phyloP scores from a whole-genome alignment of 139 green algal species.

The Mychonastes homosphaera region DNA sequence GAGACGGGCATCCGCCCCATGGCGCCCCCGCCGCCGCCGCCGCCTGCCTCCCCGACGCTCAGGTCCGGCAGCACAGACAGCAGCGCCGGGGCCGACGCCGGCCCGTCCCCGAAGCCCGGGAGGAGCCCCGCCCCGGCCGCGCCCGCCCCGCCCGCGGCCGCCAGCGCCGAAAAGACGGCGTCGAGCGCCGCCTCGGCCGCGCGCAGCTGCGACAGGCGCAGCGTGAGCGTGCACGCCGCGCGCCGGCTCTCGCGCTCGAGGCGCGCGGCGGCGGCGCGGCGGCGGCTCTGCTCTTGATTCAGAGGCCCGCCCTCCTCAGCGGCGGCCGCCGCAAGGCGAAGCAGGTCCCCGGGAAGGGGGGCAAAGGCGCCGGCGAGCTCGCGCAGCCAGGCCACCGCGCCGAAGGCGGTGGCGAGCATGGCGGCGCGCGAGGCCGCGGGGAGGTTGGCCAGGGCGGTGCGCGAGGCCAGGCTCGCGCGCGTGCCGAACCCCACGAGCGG shows the following conservation, averaged over 20 bases:
- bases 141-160: background rate
- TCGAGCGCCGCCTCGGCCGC: constrained; percentile 15
- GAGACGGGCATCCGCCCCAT: no score
- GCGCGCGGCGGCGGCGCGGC: background rate
- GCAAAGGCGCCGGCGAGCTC: constrained; percentile 25
- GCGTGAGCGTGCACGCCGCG: constrained; percentile 14
- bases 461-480: background rate
- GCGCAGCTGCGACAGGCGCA: constrained; percentile 13
- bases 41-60: background rate
- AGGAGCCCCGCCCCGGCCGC: constrained; percentile 9
- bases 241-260: background rate
- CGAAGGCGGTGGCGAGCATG: constrained; percentile 12
- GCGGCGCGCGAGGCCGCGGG: background rate
- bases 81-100: background rate
- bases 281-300: background rate
- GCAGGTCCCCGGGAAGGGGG: background rate
- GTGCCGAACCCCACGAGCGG: constrained; percentile 17
- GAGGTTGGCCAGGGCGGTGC: background rate
- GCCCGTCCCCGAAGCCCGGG: constrained; percentile 11
- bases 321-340: background rate
- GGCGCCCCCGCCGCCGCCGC: background rate
- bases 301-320: background rate
- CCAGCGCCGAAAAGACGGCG: no score
- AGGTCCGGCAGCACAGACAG: background rate
- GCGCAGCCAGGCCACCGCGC: constrained; percentile 21